Percentiles rank a stretch among this genome's conserved stretches.
Evolutionary conservation across 208 protist species (phyloP).

Genomic region (Trypanosoma vivax): DNA sequence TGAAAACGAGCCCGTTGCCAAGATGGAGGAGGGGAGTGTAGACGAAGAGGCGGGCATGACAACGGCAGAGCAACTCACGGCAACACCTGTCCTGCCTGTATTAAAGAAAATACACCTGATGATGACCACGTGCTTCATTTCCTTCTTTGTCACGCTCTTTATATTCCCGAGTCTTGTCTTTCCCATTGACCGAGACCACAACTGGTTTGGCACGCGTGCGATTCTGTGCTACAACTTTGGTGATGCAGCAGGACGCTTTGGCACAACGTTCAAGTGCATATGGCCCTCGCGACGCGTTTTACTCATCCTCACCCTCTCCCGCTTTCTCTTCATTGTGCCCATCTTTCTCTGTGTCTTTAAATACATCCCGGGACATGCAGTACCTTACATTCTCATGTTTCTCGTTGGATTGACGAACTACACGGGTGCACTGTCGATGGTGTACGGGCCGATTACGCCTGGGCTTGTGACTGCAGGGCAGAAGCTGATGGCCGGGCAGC

Average conservation of each 20-base stretch:
- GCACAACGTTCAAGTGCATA: slow-evolving; percentile 36
- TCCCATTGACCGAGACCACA: slow-evolving; percentile 46
- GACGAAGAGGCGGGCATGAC: slow-evolving; percentile 31
- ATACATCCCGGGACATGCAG: slow-evolving; percentile 61
- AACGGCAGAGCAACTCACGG: slow-evolving; percentile 47
- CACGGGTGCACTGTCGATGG: slow-evolving; percentile 67
- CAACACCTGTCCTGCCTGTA: slow-evolving; percentile 42
- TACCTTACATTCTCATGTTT: slow-evolving; percentile 52
- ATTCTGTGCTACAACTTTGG: slow-evolving; percentile 81
- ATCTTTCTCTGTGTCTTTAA: slow-evolving; percentile 80
- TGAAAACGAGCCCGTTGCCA: background rate
- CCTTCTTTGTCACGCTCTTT: slow-evolving; percentile 71
- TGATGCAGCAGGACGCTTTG: slow-evolving; percentile 60
- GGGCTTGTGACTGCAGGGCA: slow-evolving; percentile 53
- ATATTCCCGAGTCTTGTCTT: slow-evolving; percentile 74
- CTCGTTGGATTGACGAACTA: slow-evolving; percentile 71
- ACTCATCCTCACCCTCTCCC: slow-evolving; percentile 29
- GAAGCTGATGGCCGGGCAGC: slow-evolving; percentile 72
- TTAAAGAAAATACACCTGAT: slow-evolving; percentile 57
- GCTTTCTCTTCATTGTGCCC: slow-evolving; percentile 61
- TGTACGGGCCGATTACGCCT: slow-evolving; percentile 52
- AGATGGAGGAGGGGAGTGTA: background rate
- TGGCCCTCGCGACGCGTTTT: slow-evolving; percentile 45
- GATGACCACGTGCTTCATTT: slow-evolving; percentile 53
- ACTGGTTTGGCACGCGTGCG: slow-evolving; percentile 77